A percentile compares a stretch with the other conserved stretches of the same genome.
phyloP scores from a whole-genome alignment of 805 yeast species.

The Torulaspora maleeae region DNA sequence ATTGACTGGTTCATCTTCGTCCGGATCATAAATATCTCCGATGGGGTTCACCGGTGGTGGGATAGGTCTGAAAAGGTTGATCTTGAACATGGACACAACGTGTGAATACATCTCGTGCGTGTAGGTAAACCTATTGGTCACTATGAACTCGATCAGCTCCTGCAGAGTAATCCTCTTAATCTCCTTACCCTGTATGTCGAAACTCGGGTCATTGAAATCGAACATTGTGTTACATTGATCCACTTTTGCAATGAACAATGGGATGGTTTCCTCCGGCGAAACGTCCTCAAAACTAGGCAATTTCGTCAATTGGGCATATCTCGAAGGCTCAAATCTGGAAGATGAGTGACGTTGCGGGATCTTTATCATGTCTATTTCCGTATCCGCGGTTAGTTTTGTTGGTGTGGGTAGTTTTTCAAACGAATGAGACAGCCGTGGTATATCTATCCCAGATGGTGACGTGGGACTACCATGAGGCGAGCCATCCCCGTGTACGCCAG shows the following conservation, averaged over 20 bases:
- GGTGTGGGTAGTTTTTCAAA: conserved; percentile 58
- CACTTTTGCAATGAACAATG: conserved; percentile 74
- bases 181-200: conserved; percentile 89
- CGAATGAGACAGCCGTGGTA: conserved; percentile 44
- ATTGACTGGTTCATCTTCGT: conserved; percentile 95
- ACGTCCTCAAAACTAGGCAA: conserved; percentile 88
- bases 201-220: conserved; percentile 90
- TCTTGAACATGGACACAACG: conserved; percentile 84
- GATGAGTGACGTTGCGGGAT: conserved; percentile 90
- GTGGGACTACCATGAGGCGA: conserved; percentile 18
- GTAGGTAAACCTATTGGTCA: conserved; percentile 74
- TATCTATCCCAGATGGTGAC: conserved; percentile 31
- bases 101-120: conserved; percentile 87
- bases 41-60: conserved; percentile 98
- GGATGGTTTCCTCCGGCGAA: conserved; percentile 68
- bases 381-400: conserved; percentile 49
- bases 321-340: conserved; percentile 80
- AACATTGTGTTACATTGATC: conserved; percentile 94
- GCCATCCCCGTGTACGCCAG: conserved; percentile 14
- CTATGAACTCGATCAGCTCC: conserved; percentile 83
- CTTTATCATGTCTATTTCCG: conserved; percentile 74
- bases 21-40: conserved; percentile 95
- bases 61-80: conserved; percentile 87
- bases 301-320: conserved; percentile 59
- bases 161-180: conserved; percentile 80